phyloP scores from a whole-genome alignment of 2,329 filamentous ascomycete species.

The Beauveria pseudobassiana region DNA sequence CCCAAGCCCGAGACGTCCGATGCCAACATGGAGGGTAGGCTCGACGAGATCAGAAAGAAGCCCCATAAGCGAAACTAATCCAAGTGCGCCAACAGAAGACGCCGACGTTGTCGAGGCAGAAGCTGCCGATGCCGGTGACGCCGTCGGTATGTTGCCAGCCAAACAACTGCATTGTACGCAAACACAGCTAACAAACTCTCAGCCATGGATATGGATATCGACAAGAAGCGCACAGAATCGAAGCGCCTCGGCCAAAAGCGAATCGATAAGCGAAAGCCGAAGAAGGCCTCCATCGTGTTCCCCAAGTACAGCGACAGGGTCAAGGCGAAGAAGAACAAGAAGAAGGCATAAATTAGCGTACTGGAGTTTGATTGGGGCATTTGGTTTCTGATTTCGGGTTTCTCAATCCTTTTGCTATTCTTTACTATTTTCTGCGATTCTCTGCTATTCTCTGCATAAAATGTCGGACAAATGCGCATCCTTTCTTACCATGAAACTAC shows the following conservation, averaged over 20 bases:
- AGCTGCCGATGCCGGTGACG: conserved; percentile 21
- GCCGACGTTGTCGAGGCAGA: conserved; percentile 21
- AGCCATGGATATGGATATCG: conserved; percentile 60
- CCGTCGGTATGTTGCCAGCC: conserved; percentile 15
- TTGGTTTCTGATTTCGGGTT: not conserved
- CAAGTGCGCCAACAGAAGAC: conserved; percentile 17
- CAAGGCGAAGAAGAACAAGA: conserved; percentile 35
- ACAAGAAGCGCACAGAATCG: conserved; percentile 32
- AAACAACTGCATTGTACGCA: not conserved
- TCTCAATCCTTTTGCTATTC: too few relatives aligned
- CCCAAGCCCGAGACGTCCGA: conserved; percentile 57
- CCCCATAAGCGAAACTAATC: conserved; percentile 9
- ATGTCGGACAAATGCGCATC: not conserved
- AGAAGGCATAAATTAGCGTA: not conserved
- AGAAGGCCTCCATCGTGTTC: conserved; percentile 53
- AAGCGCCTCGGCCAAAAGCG: conserved; percentile 40
- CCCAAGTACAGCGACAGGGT: conserved; percentile 48
- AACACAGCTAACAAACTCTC: conserved; percentile 2
- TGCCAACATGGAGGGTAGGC: conserved; percentile 37
- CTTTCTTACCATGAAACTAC: not conserved
- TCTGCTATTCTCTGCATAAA: not conserved
- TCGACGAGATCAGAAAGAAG: not conserved
- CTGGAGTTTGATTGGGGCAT: not conserved
- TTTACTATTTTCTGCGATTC: too few relatives aligned
- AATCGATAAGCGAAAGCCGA: conserved; percentile 49